Evolutionary conservation across 164 flowering plant genomes (phyloP).

Genomic region (Berberis vulgaris): DNA sequence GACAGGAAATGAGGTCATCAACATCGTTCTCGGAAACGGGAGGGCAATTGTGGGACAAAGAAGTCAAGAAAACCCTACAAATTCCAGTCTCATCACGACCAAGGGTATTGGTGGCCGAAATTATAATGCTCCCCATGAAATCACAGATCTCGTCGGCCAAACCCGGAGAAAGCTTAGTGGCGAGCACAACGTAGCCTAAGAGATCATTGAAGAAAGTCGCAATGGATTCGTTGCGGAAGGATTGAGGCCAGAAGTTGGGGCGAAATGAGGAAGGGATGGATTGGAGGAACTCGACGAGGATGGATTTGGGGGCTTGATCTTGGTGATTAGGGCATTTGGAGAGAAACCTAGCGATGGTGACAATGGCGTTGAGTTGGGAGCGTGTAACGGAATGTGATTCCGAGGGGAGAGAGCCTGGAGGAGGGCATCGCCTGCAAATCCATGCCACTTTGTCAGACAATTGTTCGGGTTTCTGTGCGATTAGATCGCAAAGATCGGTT

Average conservation of each 20-base stretch:
- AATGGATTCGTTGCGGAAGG: constrained; percentile 36
- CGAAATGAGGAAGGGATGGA: constrained; percentile 53
- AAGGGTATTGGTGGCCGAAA: constrained; percentile 7
- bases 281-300: constrained; percentile 51
- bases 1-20: constrained; percentile 34
- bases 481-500: constrained; percentile 76
- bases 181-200: constrained; percentile 39
- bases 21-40: constrained; percentile 55
- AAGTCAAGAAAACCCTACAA: constrained; percentile 47
- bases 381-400: constrained; percentile 62
- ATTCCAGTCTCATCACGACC: constrained; percentile 24
- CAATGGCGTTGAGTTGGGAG: constrained; percentile 82
- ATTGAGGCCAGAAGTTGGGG: constrained; percentile 69
- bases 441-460: constrained; percentile 69
- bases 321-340: constrained; percentile 41
- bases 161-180: constrained; percentile 43
- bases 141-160: constrained; percentile 44
- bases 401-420: constrained; percentile 27
- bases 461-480: constrained; percentile 51
- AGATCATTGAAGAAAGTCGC: constrained; percentile 56
- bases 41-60: constrained; percentile 49
- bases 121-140: constrained; percentile 45
- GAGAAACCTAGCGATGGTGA: constrained; percentile 64
- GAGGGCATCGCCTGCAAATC: constrained; percentile 79
- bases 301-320: constrained; percentile 34